Conservation (phyloP, 75 land plant species). For the Cryptomeria japonica region DNA sequence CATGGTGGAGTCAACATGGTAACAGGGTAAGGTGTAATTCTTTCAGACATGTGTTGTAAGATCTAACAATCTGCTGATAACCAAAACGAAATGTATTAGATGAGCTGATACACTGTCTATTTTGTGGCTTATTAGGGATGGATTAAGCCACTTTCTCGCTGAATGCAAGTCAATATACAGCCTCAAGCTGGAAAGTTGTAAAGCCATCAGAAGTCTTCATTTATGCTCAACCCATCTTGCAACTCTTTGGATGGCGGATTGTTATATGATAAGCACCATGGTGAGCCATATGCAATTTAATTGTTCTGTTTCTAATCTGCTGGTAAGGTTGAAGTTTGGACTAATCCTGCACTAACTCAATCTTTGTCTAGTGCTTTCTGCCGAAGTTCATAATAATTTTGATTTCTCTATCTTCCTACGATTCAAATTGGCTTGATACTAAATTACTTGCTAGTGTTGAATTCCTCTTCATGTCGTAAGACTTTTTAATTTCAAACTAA, state of each 20-base stretch:
- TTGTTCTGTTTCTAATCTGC: not conserved
- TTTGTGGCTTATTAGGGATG: slow-evolving; percentile 44
- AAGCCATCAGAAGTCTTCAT: slow-evolving; percentile 41
- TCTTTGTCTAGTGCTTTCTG: not conserved
- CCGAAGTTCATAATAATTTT: too few species aligned
- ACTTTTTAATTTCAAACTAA: not conserved
- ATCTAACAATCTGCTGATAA: not conserved
- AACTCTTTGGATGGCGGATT: slow-evolving; percentile 72
- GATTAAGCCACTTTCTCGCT: slow-evolving; percentile 56
- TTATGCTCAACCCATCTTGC: slow-evolving; percentile 51
- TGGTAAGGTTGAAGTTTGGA: not conserved
- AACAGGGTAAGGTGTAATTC: slow-evolving; percentile 5
- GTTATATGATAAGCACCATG: slow-evolving; percentile 49
- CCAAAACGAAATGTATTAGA: not conserved
- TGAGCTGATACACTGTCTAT: not conserved
- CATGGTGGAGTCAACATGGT: slow-evolving; percentile 7
- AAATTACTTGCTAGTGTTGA: not conserved
- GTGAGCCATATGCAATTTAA: slow-evolving; percentile 18
- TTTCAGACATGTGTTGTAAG: not conserved
- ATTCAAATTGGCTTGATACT: not conserved
- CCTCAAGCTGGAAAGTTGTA: slow-evolving; percentile 69
- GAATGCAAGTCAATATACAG: slow-evolving; percentile 43
- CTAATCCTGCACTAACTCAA: not conserved
- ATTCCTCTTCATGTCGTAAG: not conserved
- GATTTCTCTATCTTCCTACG: not conserved